Percentiles rank a stretch among this genome's conserved stretches.
phyloP scores from a whole-genome alignment of 2,329 filamentous ascomycete species.

The Blumeria graminis region DNA sequence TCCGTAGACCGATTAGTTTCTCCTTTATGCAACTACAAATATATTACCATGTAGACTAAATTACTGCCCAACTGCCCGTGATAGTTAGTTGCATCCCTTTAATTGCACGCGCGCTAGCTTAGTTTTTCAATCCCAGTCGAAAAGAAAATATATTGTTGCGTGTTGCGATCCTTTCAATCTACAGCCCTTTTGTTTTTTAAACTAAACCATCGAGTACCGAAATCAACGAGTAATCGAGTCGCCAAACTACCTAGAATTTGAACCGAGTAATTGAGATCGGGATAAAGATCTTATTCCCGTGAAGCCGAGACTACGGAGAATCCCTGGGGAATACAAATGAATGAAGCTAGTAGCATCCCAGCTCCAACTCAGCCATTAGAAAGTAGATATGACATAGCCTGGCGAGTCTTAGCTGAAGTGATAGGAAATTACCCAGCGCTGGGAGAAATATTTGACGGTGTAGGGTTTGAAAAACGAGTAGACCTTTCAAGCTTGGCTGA shows the following conservation, averaged over 20 bases:
- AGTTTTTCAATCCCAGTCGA: too few species aligned
- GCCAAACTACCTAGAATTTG: not conserved
- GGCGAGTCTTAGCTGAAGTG: not conserved
- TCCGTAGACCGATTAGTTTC: not conserved
- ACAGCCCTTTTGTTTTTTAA: too few species aligned
- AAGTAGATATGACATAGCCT: not conserved
- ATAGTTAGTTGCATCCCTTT: too few species aligned
- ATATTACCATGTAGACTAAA: not conserved
- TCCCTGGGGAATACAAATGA: too few species aligned
- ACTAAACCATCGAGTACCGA: too few species aligned
- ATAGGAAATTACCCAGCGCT: not conserved
- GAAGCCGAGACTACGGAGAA: not conserved
- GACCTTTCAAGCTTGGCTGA: not conserved
- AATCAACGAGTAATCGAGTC: not conserved
- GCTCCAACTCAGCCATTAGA: too few species aligned
- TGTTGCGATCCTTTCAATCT: too few species aligned
- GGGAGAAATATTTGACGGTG: not conserved
- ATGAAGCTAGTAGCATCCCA: too few species aligned
- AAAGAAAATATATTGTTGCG: too few species aligned
- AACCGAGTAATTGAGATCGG: not conserved
- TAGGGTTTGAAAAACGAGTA: not conserved
- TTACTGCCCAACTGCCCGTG: too few species aligned
- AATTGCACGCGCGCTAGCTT: too few species aligned
- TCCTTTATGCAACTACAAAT: not conserved
- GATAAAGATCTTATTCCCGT: not conserved